These are phyloP conservation scores for Talaromyces verruculosus DNA, from an alignment of 2,329 filamentous ascomycete genomes.

Conservation along the genomic window DNA sequence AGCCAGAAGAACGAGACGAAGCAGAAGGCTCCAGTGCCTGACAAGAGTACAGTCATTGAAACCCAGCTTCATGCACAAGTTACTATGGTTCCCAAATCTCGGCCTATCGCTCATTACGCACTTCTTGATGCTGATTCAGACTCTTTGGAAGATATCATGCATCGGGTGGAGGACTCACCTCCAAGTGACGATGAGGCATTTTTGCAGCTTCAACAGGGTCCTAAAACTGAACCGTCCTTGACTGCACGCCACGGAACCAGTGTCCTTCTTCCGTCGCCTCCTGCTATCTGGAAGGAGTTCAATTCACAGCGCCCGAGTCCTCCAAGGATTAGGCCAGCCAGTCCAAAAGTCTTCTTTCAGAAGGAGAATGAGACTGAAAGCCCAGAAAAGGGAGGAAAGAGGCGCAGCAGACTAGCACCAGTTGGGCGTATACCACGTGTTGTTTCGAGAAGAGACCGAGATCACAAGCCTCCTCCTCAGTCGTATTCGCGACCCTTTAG, in stretches of 20 bases:
- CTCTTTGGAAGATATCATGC: constrained; percentile 41
- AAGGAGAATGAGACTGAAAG: constrained; percentile 30
- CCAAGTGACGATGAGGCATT: constrained; percentile 35
- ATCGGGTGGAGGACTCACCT: constrained; percentile 41
- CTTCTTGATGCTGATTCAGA: constrained; percentile 51
- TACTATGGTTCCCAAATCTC: constrained; percentile 37
- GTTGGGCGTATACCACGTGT: constrained; percentile 85
- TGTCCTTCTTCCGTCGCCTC: constrained; percentile 45
- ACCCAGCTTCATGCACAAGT: constrained; percentile 44
- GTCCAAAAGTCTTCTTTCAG: constrained; percentile 41
- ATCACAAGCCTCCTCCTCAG: constrained; percentile 66
- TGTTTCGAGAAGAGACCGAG: constrained; percentile 62
- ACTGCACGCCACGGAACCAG: constrained; percentile 38
- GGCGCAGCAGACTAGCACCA: constrained; percentile 69
- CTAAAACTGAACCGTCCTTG: constrained; percentile 34
- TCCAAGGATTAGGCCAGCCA: constrained; percentile 29
- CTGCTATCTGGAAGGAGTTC: constrained; percentile 33
- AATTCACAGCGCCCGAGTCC: constrained; percentile 29
- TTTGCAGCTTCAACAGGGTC: constrained; percentile 19
- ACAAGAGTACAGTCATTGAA: constrained; percentile 21
- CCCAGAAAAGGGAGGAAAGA: constrained; percentile 32
- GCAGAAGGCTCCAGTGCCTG: constrained; percentile 25
- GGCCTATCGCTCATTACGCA: constrained; percentile 59
- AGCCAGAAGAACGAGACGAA: constrained; percentile 32
- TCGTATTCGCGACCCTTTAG: constrained; percentile 86